Evolutionary conservation across 352 stramenopile species (phyloP).

Genomic region (Pelagophyceae sp.): DNA sequence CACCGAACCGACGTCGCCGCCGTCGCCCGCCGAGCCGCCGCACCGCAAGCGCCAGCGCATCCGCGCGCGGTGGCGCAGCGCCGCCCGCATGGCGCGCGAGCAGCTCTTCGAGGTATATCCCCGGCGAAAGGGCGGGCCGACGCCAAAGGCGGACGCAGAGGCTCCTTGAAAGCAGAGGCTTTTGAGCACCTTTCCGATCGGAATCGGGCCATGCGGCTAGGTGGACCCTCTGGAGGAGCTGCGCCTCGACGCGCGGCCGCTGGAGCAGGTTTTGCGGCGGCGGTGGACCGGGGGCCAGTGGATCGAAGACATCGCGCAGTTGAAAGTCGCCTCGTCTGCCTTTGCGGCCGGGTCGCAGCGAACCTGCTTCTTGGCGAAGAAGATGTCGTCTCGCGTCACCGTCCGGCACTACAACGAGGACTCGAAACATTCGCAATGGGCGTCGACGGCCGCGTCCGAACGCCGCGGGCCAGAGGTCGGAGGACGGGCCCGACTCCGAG

Average conservation of each 20-base stretch:
- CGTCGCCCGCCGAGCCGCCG: no score
- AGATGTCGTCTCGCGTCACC: slow-evolving; percentile 33
- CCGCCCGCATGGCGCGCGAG: slow-evolving; percentile 14
- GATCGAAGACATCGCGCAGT: slow-evolving; percentile 45
- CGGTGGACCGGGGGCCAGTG: slow-evolving; percentile 27
- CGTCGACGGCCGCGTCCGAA: not conserved
- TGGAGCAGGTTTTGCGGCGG: not conserved
- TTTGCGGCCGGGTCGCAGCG: slow-evolving; percentile 58
- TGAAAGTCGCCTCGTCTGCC: slow-evolving; percentile 47
- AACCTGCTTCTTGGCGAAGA: slow-evolving; percentile 58
- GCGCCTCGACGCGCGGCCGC: no score
- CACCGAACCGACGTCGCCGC: no score
- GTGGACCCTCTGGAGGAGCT: not conserved
- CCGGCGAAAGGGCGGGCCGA: not conserved
- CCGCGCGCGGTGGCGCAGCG: not conserved
- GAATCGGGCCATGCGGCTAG: not conserved
- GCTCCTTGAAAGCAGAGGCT: not conserved
- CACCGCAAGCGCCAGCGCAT: no score
- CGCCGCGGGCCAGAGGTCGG: no score
- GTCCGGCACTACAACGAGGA: not conserved
- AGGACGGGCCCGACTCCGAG: no score
- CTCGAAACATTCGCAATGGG: slow-evolving; percentile 8
- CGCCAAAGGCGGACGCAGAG: not conserved
- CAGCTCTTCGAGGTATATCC: slow-evolving; percentile 3
- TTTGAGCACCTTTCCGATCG: not conserved